Evolutionary conservation across 2,329 filamentous ascomycete genomes (phyloP), one percentile per base, ranked within the genome.

Genomic region (Fusarium drepaniforme): DNA sequence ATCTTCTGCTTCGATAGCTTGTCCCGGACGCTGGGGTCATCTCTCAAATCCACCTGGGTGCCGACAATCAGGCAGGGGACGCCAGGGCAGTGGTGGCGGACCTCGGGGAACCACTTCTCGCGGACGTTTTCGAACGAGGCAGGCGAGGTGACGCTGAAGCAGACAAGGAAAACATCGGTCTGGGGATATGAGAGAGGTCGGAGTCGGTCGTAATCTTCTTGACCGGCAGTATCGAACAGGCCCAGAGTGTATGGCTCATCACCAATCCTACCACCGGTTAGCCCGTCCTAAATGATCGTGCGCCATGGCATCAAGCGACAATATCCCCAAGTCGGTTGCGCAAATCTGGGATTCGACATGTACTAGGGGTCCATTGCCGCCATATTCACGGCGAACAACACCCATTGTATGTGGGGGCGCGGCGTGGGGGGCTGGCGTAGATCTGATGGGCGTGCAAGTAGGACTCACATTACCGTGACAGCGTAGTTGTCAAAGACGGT

Each of bases 401-500:
- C 60, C 62, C 61, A 71, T 68, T 70, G 62, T 33, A 64, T 56
- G 66, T 70, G 71, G 67, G 59, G 70, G 64, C 61, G 64, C 53
- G 49, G 44, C 68, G 57, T 67, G n/a, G 66, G 64, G 71, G 68
- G 72, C 49, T 73, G 66, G 63, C 25, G 67, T 68, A 72, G 71
- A 67, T 71, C 68, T 63, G 61, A 70, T 60, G 60, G 60, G 66
- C 46, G 64, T 70, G 64, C 70, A 72, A 66, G 74, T 79, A 71
- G 67, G 49, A 93, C 95, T 92, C 90, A 98, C 97, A 99, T 99
- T 79, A 99, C 97, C 77, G 97, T 99, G 84, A 99, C 97, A 68
- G 97, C 97, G 90, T 99, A 99, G 87, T 99, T 99, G 86, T 99
- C 97, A 85, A 99, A 99, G 75, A 99, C 97, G 35, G 97, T 99